phyloP scores from a whole-genome alignment of 768 basidiomycete species.

The Podaxis sp. region DNA sequence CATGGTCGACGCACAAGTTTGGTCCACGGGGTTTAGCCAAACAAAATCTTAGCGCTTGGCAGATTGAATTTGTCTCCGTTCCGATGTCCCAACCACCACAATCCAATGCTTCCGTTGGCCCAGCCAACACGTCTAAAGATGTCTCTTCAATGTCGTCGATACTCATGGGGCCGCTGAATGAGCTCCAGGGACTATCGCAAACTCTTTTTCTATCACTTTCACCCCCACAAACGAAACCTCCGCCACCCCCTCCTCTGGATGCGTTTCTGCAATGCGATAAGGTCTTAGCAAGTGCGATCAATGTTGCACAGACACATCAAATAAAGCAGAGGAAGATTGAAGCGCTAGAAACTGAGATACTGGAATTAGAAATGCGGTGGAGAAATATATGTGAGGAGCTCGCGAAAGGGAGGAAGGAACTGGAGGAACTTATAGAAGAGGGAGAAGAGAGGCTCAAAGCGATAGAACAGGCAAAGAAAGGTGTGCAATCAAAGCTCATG shows the following conservation, averaged over 20 bases:
- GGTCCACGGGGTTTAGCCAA: conserved; percentile 14
- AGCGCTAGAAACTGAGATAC: conserved; percentile 66
- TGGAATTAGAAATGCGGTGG: conserved; percentile 67
- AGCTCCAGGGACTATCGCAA: conserved; percentile 63
- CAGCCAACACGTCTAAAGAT: conserved; percentile 19
- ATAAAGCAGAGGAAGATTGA: conserved; percentile 76
- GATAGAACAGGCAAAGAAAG: conserved; percentile 70
- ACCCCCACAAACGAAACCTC: conserved; percentile 60
- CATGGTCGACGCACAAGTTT: neutral
- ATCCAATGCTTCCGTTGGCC: conserved; percentile 14
- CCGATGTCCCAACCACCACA: conserved; percentile 10
- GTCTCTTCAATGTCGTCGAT: conserved; percentile 57
- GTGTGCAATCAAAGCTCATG: conserved; percentile 35
- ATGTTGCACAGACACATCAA: conserved; percentile 69
- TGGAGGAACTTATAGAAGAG: conserved; percentile 71
- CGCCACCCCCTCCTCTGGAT: conserved; percentile 56
- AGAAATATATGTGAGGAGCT: conserved; percentile 65
- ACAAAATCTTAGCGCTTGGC: neutral
- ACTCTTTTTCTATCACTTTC: conserved; percentile 74
- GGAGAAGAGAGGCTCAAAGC: conserved; percentile 72
- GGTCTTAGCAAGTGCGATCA: conserved; percentile 63
- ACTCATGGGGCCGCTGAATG: conserved; percentile 60
- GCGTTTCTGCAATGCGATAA: conserved; percentile 66
- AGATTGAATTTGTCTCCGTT: neutral
- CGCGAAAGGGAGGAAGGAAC: conserved; percentile 62